Base-by-base conservation (phyloP, 163 green algal genomes). In the Trebouxia gelatinosa region DNA sequence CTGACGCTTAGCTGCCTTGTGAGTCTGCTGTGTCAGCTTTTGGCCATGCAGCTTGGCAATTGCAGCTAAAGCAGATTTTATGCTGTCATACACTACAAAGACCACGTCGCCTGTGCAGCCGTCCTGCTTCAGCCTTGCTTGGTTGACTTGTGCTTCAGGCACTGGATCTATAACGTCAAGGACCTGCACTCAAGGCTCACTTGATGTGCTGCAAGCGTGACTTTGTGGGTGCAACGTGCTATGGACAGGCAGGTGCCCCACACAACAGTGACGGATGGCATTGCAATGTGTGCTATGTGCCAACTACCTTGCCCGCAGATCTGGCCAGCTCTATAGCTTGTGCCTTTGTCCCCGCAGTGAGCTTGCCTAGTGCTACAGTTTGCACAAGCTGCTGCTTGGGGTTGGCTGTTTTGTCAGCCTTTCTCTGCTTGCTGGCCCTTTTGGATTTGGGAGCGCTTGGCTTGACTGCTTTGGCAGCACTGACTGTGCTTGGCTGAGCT, bases 1-100 rank as follows among this genome's bases (percentile, higher is more conserved):
- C 28, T 76, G 68, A 17, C 68, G 28, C 28, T 76, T 76, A n/a
- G 46, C 29, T n/a, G 7, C 16, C 32, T 78, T 68, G 39, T 82
- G 85, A 35, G 77, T 59, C 37, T 84, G 54, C 54, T 83, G 80
- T 21, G 23, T 32, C 39, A 0, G 13, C 43, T 34, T 13, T 21
- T 82, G 62, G 26, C 85, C 84, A 70, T 98, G 94, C 83, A 98
- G 84, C 82, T 86, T 78, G 7, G 85, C 74, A 23, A 98, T 92
- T 1, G 91, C 93, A 0, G 75, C 26, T 70, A 90, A 77, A 4
- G 93, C 92, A 11, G 88, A 81, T 48, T 91, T 92, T 0, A 94
- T 58, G 38, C 39, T 75, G 62, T 81, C 39, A 39, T 75, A 76
- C 38, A 81, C 46, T 7, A 95, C 75, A 23, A 97, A 83, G 21